Evolutionary conservation across 768 basidiomycete species (phyloP), one percentile per base, ranked within the genome.

Genomic region (Galerina marginata): DNA sequence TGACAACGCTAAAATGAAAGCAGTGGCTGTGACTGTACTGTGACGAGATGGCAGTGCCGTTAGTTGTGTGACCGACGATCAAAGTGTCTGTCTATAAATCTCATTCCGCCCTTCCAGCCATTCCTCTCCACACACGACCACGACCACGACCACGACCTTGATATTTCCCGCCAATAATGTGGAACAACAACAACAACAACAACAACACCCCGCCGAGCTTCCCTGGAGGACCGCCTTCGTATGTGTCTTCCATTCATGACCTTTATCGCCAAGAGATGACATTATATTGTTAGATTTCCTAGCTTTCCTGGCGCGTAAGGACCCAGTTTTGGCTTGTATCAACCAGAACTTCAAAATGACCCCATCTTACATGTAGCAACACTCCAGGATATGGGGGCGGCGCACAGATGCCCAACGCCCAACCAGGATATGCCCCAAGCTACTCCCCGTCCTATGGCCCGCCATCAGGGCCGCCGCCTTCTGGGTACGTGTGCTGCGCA

Each of bases 371-470:
- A 12, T 10, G 20, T 42, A 67, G 65, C 6, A 62, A 62, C 58
- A 7, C 29, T 33, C 29, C 29, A 33, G 62, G 58, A 25, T 63
- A 64, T 60, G 60, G 67, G 48, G 25, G 29, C 29, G 29, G 29
- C 12, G 10, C 38, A 10, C 51, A 53, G 12, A 67, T 69, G 20
- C 67, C 69, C 44, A 61, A 53, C 11, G 64, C 68, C 43, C 61
- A 69, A 42, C 42, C 70, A 38, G 79, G 77, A 25, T 83, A 83
- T 60, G 68, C 29, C 4, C 29, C 29, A 33, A 20, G 20, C 20
- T 20, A 20, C 20, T 20, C 76, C 12, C 77, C 81, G 26, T 71
- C 77, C 26, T 76, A 76, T 53, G 61, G 42, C 12, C 61, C 67
- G 20, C 73, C 75, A 25, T 62, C 71, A 46, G 75, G 76, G 4